phyloP scores from a whole-genome alignment of 208 protist genomes.

The Crithidia sp. region DNA sequence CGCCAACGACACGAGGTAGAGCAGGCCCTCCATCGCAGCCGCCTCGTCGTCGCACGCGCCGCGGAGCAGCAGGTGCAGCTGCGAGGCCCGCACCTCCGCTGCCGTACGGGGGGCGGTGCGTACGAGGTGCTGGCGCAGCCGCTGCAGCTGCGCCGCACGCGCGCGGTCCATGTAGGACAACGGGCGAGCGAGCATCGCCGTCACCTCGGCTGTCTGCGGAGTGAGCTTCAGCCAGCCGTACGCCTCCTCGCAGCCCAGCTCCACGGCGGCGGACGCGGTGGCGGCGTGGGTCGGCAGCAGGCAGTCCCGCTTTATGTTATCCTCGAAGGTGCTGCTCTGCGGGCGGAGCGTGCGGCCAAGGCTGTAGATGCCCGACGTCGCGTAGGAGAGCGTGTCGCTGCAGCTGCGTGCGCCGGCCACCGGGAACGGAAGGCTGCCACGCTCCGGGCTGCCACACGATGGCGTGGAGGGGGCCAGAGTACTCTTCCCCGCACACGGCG shows the following conservation, averaged over 20 bases:
- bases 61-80: slow-evolving; percentile 8
- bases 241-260: background rate
- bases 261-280: background rate
- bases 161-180: slow-evolving; percentile 7
- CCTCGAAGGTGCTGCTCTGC: slow-evolving; percentile 11
- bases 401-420: background rate
- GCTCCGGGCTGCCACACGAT: slow-evolving; percentile 5
- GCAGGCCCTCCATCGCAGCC: slow-evolving; percentile 1
- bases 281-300: background rate
- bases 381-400: slow-evolving; percentile 7
- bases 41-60: slow-evolving; percentile 11
- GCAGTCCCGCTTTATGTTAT: background rate
- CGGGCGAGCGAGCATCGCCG: background rate
- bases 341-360: background rate
- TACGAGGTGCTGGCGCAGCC: background rate
- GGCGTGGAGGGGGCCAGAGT: slow-evolving; percentile 3
- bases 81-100: background rate
- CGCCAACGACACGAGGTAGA: slow-evolving; percentile 3
- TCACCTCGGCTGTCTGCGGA: background rate
- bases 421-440: background rate
- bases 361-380: slow-evolving; percentile 7
- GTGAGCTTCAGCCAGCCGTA: slow-evolving; percentile 8
- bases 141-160: slow-evolving; percentile 3
- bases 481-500: slow-evolving; percentile 4
- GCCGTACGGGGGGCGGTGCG: background rate